phyloP scores from a whole-genome alignment of 2,329 filamentous ascomycete genomes.

The Aureobasidium sp. region DNA sequence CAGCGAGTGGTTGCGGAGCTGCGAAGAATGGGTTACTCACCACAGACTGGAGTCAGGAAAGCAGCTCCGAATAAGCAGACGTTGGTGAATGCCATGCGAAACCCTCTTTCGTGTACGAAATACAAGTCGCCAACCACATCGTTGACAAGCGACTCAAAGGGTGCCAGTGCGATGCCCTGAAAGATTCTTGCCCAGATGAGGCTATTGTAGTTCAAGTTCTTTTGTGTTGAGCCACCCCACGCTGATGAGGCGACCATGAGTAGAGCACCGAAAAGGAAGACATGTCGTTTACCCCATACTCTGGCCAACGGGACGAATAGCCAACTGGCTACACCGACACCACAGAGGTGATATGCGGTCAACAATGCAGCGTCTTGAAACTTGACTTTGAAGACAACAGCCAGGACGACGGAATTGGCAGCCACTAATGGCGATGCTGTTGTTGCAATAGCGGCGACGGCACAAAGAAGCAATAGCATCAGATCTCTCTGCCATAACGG shows the following conservation, averaged over 20 bases:
- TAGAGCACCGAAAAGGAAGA: constrained; percentile 69
- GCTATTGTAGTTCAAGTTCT: constrained; percentile 58
- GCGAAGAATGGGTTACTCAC: neutral
- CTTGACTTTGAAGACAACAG: constrained; percentile 53
- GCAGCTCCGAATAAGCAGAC: constrained; percentile 62
- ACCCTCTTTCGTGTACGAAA: constrained; percentile 73
- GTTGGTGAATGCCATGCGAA: constrained; percentile 76
- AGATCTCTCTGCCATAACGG: constrained; percentile 76
- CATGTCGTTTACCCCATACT: constrained; percentile 86
- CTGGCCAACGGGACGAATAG: constrained; percentile 80
- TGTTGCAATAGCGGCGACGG: constrained; percentile 74
- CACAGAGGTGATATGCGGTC: constrained; percentile 81
- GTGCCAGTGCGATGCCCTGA: constrained; percentile 81
- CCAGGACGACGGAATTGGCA: constrained; percentile 74
- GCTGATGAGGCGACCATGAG: constrained; percentile 65
- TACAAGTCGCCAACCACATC: constrained; percentile 84
- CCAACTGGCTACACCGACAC: constrained; percentile 71
- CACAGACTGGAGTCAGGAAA: constrained; percentile 71
- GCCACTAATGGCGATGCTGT: constrained; percentile 80
- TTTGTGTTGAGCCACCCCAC: constrained; percentile 62
- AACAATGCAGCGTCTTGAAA: constrained; percentile 72
- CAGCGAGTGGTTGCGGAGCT: neutral
- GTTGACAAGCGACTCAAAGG: constrained; percentile 85
- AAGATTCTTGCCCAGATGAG: constrained; percentile 72
- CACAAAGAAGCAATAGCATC: constrained; percentile 68